Conservation (phyloP, 2,329 filamentous ascomycete species). For the Ophiosphaerella korrae region DNA sequence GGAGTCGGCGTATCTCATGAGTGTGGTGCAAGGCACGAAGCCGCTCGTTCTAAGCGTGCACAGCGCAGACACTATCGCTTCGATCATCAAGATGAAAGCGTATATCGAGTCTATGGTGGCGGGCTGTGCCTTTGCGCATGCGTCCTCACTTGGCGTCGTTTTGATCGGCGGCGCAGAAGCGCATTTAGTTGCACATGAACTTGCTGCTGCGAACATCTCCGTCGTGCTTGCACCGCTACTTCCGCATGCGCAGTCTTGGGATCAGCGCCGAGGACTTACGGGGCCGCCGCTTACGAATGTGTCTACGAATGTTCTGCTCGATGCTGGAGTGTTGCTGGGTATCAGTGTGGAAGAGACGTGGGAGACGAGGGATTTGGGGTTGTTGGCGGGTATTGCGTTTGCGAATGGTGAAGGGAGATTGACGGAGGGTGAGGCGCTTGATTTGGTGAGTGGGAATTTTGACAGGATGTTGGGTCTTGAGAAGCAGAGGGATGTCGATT, state of each 20-base stretch:
- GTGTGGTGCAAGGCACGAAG: constrained; percentile 60
- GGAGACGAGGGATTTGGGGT: constrained; percentile 63
- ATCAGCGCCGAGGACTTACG: constrained; percentile 65
- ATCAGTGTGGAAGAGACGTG: constrained; percentile 67
- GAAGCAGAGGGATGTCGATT: constrained; percentile 49
- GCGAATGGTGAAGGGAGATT: constrained; percentile 63
- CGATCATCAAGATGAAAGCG: constrained; percentile 63
- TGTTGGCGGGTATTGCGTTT: constrained; percentile 65
- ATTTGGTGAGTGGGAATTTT: constrained; percentile 62
- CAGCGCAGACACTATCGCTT: constrained; percentile 67
- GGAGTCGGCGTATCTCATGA: constrained; percentile 56
- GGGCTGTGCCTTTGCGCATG: not conserved
- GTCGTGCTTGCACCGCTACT: constrained; percentile 66
- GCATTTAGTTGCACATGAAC: constrained; percentile 62
- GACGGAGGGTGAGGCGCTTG: constrained; percentile 60
- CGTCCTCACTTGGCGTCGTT: constrained; percentile 56
- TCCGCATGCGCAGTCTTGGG: constrained; percentile 62
- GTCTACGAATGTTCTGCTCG: constrained; percentile 61
- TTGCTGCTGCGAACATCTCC: constrained; percentile 62
- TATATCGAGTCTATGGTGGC: constrained; percentile 54
- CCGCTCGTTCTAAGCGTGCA: constrained; percentile 65
- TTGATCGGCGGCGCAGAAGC: constrained; percentile 69
- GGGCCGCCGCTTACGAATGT: constrained; percentile 71
- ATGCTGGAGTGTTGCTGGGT: constrained; percentile 63
- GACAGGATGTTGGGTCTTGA: constrained; percentile 62